A percentile compares a stretch with the other conserved stretches of the same genome.
Conservation (phyloP, 1,284 basidiomycete genomes). For the Leccinum solheimii region DNA sequence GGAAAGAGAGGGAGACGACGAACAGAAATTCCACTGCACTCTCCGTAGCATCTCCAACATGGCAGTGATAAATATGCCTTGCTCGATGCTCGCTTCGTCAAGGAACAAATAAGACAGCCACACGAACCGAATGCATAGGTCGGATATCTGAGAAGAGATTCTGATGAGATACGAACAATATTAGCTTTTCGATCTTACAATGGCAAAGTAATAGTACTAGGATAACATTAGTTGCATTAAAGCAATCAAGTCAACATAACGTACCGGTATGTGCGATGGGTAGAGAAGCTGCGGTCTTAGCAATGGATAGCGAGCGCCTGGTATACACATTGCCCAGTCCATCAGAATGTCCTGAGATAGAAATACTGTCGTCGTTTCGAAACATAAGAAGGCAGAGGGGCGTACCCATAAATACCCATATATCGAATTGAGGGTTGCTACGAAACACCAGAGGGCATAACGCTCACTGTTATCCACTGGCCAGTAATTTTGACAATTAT, state of each 20-base stretch:
- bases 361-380: neutral
- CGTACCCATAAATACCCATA: slow-evolving; percentile 82
- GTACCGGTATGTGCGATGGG: slow-evolving; percentile 54
- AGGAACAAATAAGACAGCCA: slow-evolving; percentile 81
- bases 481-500: neutral
- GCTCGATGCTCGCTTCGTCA: slow-evolving; percentile 47
- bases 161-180: neutral
- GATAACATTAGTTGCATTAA: slow-evolving; percentile 1
- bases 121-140: slow-evolving; percentile 75
- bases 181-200: slow-evolving; percentile 44
- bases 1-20: slow-evolving; percentile 24
- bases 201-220: slow-evolving; percentile 75
- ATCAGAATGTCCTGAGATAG: slow-evolving; percentile 64
- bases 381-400: slow-evolving; percentile 4
- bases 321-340: slow-evolving; percentile 81
- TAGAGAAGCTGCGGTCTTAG: slow-evolving; percentile 80
- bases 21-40: slow-evolving; percentile 93
- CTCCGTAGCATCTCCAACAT: slow-evolving; percentile 79
- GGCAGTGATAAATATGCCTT: slow-evolving; percentile 71
- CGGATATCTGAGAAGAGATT: slow-evolving; percentile 51
- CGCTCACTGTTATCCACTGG: slow-evolving; percentile 39
- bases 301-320: slow-evolving; percentile 58
- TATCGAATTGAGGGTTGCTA: slow-evolving; percentile 60
- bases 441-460: slow-evolving; percentile 68
- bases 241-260: slow-evolving; percentile 29